These are phyloP conservation scores for Cutaneotrichosporon dermatis DNA, from an alignment of 1,284 basidiomycete genomes.

Conservation along the genomic window DNA sequence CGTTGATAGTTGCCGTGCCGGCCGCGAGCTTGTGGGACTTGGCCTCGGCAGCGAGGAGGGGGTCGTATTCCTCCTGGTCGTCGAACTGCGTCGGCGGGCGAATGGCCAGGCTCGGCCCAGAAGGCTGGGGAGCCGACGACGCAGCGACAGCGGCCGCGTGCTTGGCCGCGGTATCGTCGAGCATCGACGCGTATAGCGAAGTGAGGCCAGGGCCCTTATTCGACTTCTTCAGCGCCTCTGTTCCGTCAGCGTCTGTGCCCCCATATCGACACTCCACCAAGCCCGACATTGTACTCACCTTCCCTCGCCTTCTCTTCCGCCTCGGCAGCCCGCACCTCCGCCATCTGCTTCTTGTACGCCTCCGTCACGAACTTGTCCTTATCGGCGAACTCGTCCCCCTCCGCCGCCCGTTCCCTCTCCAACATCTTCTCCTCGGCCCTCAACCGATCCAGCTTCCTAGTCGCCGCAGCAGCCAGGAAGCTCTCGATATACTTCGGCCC, in stretches of 20 bases:
- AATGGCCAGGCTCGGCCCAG: constrained; percentile 58
- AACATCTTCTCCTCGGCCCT: constrained; percentile 98
- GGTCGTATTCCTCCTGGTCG: constrained; percentile 45
- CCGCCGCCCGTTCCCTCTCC: constrained; percentile 81
- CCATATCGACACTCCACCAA: constrained; percentile 20
- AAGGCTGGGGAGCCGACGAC: constrained; percentile 15
- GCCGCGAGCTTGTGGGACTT: constrained; percentile 2
- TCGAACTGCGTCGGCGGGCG: constrained; percentile 24
- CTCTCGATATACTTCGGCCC: constrained; percentile 93
- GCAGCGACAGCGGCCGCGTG: constrained; percentile 81
- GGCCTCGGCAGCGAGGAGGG: constrained; percentile 37
- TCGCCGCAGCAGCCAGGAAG: constrained; percentile 76
- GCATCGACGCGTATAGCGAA: constrained; percentile 76
- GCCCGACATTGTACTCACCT: constrained; percentile 54
- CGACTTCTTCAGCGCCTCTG: constrained; percentile 60
- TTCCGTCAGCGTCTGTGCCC: not conserved
- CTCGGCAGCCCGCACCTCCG: constrained; percentile 80
- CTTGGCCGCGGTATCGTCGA: constrained; percentile 73
- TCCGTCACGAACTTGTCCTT: constrained; percentile 97
- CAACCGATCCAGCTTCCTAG: constrained; percentile 81
- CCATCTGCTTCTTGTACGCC: constrained; percentile 96
- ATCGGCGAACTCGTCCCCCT: constrained; percentile 90
- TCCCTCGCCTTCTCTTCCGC: constrained; percentile 82
- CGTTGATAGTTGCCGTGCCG: constrained; percentile 13
- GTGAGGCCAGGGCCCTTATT: constrained; percentile 65